Evolutionary conservation across 228 moss, liverwort and hornwort genomes (phyloP), one percentile per base, ranked within the genome.

Genomic region (Sphagnum magellanicum): DNA sequence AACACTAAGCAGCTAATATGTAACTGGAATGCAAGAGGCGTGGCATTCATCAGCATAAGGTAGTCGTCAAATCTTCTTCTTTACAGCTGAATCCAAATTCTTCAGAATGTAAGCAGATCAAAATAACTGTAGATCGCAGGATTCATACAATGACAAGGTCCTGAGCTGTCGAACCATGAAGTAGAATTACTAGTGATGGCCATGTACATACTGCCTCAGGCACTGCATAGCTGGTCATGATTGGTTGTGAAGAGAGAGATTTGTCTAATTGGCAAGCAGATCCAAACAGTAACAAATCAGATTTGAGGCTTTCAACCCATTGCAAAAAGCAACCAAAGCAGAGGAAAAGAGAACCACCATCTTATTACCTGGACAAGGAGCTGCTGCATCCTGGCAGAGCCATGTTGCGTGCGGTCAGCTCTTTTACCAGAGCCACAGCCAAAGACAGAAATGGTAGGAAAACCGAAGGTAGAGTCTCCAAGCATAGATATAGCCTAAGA

Each of bases 151-250:
- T 46, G 47, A 50, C n/a, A 48, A 65, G 64, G 11, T 50, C 11
- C 66, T 71, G 60, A 93, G 92, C 96, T 96, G 73, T 97, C 97
- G 93, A 97, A 52, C 97, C 90, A 71, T 97, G 97, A 71, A 93
- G 77, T 60, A 97, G 90, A 72, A 97, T 67, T 50, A 91, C 61
- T 57, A 93, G 93, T 61, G 86, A 4, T 53, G 80, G 32, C 32
- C 32, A 68, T 67, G 76, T 76, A 8, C 73, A 67, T 49, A 57
- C 77, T 63, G 74, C 50, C 69, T 77, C 49, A 8, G 97, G 89
- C 13, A 89, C 72, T 68, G 90, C 90, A 68, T 89, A 89, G 82
- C 91, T 91, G 58, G 97, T 93, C 90, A 81, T 71, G 73, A 93
- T 97, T 14, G 97, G 83, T 49, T 82, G 70, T 53, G 77, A 15